These are phyloP conservation scores for Quercus tomentella DNA, from an alignment of 331 rosid genomes.

Conservation along the genomic window DNA sequence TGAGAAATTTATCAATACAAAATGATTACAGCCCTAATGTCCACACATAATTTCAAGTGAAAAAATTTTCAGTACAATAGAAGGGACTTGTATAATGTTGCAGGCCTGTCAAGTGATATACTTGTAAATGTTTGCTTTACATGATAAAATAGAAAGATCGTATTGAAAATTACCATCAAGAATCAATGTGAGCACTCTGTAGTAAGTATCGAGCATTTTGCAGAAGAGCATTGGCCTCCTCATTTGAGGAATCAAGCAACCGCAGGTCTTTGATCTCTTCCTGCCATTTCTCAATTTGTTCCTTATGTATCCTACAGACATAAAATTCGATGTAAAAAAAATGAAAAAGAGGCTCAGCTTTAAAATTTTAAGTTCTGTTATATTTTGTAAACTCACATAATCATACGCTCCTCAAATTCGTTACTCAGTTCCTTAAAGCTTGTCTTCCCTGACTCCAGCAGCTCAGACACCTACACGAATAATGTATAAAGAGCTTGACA, in stretches of 20 bases:
- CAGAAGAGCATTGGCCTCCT: conserved; percentile 61
- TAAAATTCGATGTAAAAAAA: neutral
- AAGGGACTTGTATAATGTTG: neutral
- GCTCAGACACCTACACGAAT: conserved; percentile 67
- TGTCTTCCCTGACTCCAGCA: conserved; percentile 71
- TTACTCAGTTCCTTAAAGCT: conserved; percentile 60
- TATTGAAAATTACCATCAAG: conserved; percentile 31
- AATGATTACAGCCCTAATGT: neutral
- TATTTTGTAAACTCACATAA: conserved; percentile 43
- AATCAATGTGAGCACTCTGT: conserved; percentile 46
- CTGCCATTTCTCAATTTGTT: conserved; percentile 78
- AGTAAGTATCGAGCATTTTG: conserved; percentile 67
- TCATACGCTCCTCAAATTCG: conserved; percentile 72
- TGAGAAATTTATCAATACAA: neutral
- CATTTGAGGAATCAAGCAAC: conserved; percentile 65
- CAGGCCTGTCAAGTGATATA: neutral
- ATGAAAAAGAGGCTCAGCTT: neutral
- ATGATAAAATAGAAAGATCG: neutral
- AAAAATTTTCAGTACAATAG: neutral
- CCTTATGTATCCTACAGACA: conserved; percentile 66
- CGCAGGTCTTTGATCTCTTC: conserved; percentile 69
- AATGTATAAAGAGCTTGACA: neutral
- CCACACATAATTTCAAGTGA: neutral
- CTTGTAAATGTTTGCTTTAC: neutral
- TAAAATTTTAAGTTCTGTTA: neutral